Conservation (phyloP, 1,139 yeast genomes). For the Geotrichum bryndzae region DNA sequence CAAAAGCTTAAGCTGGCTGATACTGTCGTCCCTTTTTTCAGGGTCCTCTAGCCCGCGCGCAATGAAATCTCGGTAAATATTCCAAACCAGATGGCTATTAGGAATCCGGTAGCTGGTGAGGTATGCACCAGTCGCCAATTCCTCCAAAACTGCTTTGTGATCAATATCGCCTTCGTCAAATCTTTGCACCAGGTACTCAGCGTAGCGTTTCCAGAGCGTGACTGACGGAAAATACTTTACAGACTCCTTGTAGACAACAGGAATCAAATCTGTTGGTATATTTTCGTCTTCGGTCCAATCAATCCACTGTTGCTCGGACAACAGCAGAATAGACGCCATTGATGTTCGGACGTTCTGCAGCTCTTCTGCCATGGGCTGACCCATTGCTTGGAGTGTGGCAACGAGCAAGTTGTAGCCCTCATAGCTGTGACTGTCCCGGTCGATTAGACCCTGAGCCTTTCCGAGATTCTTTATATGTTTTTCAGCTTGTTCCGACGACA, state of each 20-base stretch:
- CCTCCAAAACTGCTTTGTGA: conserved; percentile 10
- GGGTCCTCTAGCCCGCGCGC: conserved; percentile 7
- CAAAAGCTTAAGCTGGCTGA: conserved; percentile 27
- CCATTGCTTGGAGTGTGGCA: conserved; percentile 5
- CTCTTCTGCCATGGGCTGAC: conserved; percentile 17
- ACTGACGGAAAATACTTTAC: conserved; percentile 20
- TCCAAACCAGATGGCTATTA: conserved; percentile 40
- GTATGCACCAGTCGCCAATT: conserved; percentile 22
- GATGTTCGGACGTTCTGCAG: conserved; percentile 20
- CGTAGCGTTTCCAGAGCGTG: conserved; percentile 25
- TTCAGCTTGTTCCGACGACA: neutral
- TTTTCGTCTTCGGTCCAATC: conserved; percentile 12
- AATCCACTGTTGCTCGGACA: conserved; percentile 25
- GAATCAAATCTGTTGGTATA: conserved; percentile 7
- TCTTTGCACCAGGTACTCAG: conserved; percentile 21
- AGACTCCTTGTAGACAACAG: conserved; percentile 23
- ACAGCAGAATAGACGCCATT: conserved; percentile 19
- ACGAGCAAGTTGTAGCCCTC: conserved; percentile 8
- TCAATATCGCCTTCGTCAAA: conserved; percentile 10
- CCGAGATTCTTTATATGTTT: neutral
- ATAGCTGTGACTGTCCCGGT: conserved; percentile 8
- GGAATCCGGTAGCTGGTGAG: conserved; percentile 38
- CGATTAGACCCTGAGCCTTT: conserved; percentile 4
- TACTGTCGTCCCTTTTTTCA: conserved; percentile 18
- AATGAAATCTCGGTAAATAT: conserved; percentile 24